Conservation (phyloP, 305 asterid species). For the Fraxinus ornus region DNA sequence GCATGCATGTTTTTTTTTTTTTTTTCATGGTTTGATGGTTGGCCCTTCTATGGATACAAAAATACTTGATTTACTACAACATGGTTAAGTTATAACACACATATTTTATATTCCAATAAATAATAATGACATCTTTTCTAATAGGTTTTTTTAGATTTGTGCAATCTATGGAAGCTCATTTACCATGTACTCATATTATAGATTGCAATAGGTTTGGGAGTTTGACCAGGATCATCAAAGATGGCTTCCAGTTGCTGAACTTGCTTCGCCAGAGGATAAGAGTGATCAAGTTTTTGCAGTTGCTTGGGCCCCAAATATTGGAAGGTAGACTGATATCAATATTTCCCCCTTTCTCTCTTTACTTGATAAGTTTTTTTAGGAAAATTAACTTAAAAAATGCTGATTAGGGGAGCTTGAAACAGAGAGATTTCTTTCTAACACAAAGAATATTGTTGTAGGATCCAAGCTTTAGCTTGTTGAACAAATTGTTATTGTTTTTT, state of each 20-base stretch:
- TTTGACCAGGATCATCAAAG: constrained; percentile 95
- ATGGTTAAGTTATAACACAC: neutral
- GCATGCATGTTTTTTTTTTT: neutral
- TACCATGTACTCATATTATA: constrained; percentile 24
- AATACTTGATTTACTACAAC: neutral
- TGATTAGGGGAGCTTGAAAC: neutral
- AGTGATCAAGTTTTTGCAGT: constrained; percentile 65
- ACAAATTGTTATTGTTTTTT: neutral
- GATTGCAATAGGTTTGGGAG: constrained; percentile 80
- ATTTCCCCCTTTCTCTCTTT: neutral
- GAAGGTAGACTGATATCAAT: constrained; percentile 54
- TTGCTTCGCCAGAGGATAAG: constrained; percentile 73
- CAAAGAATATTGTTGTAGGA: neutral
- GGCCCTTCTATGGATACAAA: neutral
- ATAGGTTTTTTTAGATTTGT: constrained; percentile 2
- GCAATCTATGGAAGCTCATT: constrained; percentile 5
- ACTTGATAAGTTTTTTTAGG: neutral
- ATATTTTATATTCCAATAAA: neutral
- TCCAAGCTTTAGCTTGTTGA: neutral
- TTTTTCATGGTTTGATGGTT: neutral
- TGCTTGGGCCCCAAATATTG: constrained; percentile 94
- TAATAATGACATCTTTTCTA: neutral
- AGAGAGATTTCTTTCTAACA: neutral
- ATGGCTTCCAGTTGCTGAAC: constrained; percentile 99
- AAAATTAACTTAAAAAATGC: neutral